Evolutionary conservation across 1,284 basidiomycete species (phyloP).

Genomic region (Boletus sp.): DNA sequence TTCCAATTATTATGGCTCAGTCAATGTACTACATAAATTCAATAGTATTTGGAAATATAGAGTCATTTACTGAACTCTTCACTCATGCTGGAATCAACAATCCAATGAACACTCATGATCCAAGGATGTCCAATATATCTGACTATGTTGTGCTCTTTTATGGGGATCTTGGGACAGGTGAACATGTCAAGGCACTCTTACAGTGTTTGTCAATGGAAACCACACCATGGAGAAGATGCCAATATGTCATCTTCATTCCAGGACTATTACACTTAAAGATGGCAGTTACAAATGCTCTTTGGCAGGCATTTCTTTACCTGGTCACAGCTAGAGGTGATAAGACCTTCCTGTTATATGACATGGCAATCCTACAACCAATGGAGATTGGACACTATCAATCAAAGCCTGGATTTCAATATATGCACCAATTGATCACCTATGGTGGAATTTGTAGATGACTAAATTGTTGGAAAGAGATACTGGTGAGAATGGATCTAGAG

Average conservation of each 20-base stretch:
- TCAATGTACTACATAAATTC: constrained; percentile 1
- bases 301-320: background rate
- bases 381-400: background rate
- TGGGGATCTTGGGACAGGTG: constrained; percentile 5
- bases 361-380: background rate
- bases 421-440: constrained; percentile 12
- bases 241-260: constrained; percentile 5
- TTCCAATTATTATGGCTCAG: background rate
- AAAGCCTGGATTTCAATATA: constrained; percentile 1
- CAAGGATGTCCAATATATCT: background rate
- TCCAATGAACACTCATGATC: background rate
- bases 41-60: constrained; percentile 10
- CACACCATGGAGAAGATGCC: background rate
- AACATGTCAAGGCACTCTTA: background rate
- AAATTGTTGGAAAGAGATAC: too few relatives aligned
- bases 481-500: too few relatives aligned
- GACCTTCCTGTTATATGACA: background rate
- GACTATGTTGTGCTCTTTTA: constrained; percentile 1
- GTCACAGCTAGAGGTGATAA: background rate
- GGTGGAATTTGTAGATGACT: constrained; percentile 3
- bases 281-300: constrained; percentile 4
- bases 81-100: background rate
- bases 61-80: constrained; percentile 1
- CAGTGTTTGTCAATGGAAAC: background rate
- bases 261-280: constrained; percentile 12